These are phyloP conservation scores for Hyphopichia buzzinii DNA, from an alignment of 1,139 yeast genomes.

Conservation along the genomic window DNA sequence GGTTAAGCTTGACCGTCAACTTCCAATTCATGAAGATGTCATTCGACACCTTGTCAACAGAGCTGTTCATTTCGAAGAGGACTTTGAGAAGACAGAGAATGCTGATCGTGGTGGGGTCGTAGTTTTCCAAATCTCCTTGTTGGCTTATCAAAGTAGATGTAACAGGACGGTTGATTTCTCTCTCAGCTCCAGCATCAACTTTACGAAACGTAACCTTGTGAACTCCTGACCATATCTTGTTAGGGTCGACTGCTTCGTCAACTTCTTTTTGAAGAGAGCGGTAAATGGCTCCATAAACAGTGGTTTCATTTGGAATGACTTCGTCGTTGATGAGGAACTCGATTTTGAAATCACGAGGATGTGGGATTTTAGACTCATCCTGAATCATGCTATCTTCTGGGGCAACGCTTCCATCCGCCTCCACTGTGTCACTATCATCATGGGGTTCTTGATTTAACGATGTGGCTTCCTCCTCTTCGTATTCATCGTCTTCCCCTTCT, in stretches of 20 bases:
- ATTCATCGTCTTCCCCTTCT: slow-evolving; percentile 10
- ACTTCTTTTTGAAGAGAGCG: slow-evolving; percentile 44
- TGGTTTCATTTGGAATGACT: slow-evolving; percentile 63
- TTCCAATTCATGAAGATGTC: slow-evolving; percentile 72
- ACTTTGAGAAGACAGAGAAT: slow-evolving; percentile 57
- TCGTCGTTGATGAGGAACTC: slow-evolving; percentile 67
- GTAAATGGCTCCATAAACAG: slow-evolving; percentile 79
- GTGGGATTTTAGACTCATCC: not conserved
- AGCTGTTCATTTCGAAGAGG: slow-evolving; percentile 48
- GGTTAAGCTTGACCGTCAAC: slow-evolving; percentile 77
- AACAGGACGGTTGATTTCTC: slow-evolving; percentile 13
- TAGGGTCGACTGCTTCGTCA: slow-evolving; percentile 46
- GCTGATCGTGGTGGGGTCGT: slow-evolving; percentile 46
- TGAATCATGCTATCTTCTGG: slow-evolving; percentile 9
- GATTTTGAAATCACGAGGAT: slow-evolving; percentile 23
- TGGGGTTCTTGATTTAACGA: slow-evolving; percentile 8
- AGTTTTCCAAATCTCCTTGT: slow-evolving; percentile 33
- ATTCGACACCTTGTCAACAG: slow-evolving; percentile 22
- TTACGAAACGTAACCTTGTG: slow-evolving; percentile 56
- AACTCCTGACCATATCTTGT: slow-evolving; percentile 53
- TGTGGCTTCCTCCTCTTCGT: slow-evolving; percentile 6
- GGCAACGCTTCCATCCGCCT: slow-evolving; percentile 9
- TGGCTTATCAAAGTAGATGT: slow-evolving; percentile 11
- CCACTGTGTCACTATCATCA: slow-evolving; percentile 7
- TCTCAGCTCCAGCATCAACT: slow-evolving; percentile 18